Percentiles rank a stretch among this genome's conserved stretches.
These are phyloP conservation scores for Xylaria venustula DNA, from an alignment of 495 filamentous ascomycete genomes.

Conservation along the genomic window DNA sequence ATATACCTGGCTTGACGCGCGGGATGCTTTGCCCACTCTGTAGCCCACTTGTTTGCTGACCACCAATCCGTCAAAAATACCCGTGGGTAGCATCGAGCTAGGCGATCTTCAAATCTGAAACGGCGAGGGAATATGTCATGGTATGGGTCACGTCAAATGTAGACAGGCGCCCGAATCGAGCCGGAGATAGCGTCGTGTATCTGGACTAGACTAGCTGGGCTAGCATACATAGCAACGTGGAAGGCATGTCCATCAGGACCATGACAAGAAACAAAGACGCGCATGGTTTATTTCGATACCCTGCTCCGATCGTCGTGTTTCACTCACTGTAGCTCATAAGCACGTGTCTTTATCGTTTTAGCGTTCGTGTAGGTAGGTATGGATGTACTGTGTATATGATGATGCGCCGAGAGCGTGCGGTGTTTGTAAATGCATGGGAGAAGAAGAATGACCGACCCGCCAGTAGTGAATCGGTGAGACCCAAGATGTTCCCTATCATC, in stretches of 20 bases:
- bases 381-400: too few species aligned
- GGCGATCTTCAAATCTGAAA: constrained; percentile 8
- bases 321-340: neutral
- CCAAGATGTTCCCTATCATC: too few species aligned
- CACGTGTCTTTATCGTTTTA: neutral
- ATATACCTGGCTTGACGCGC: neutral
- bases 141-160: neutral
- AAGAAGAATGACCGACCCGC: too few species aligned
- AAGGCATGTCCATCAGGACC: too few species aligned
- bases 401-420: too few species aligned
- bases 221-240: neutral
- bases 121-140: neutral
- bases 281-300: neutral
- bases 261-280: too few species aligned
- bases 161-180: neutral
- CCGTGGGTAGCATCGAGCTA: neutral
- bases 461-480: too few species aligned
- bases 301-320: constrained; percentile 2
- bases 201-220: too few species aligned
- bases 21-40: neutral
- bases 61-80: neutral
- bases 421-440: too few species aligned
- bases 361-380: too few species aligned
- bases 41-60: constrained; percentile 3
- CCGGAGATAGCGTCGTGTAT: neutral